Evolutionary conservation across 805 yeast genomes (phyloP).

Genomic region (Scheffersomyces amazonensis): DNA sequence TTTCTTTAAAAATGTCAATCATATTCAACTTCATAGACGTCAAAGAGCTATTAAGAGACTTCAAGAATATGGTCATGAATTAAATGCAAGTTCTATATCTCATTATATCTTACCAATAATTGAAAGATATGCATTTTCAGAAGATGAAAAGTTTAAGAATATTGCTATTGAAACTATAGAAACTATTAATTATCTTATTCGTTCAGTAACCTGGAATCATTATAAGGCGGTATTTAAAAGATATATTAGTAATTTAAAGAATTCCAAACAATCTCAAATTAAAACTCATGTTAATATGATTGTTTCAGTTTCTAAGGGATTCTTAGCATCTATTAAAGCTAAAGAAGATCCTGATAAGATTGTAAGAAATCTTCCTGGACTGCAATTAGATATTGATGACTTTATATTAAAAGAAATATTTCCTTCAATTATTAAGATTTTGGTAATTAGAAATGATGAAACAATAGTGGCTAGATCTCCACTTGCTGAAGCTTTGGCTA

Average conservation of each 20-base stretch:
- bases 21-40: constrained; percentile 83
- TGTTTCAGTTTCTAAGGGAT: constrained; percentile 53
- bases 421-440: constrained; percentile 57
- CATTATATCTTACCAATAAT: constrained; percentile 82
- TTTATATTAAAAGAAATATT: constrained; percentile 55
- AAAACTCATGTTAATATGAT: constrained; percentile 59
- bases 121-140: constrained; percentile 69
- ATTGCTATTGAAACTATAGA: constrained; percentile 64
- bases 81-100: constrained; percentile 60
- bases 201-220: constrained; percentile 72
- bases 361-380: constrained; percentile 22
- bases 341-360: constrained; percentile 1
- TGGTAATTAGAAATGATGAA: constrained; percentile 71
- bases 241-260: constrained; percentile 49
- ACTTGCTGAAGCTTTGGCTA: constrained; percentile 74
- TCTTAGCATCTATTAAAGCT: constrained; percentile 29
- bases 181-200: constrained; percentile 58
- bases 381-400: constrained; percentile 21
- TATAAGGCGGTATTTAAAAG: constrained; percentile 72
- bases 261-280: constrained; percentile 37
- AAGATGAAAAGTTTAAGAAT: constrained; percentile 56
- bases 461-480: constrained; percentile 74
- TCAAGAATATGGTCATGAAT: constrained; percentile 41
- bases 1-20: constrained; percentile 72
- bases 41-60: constrained; percentile 77